A percentile compares a stretch with the other conserved stretches of the same genome.
Evolutionary conservation across 768 basidiomycete species (phyloP).

Genomic region (Mycena albidolilacea): DNA sequence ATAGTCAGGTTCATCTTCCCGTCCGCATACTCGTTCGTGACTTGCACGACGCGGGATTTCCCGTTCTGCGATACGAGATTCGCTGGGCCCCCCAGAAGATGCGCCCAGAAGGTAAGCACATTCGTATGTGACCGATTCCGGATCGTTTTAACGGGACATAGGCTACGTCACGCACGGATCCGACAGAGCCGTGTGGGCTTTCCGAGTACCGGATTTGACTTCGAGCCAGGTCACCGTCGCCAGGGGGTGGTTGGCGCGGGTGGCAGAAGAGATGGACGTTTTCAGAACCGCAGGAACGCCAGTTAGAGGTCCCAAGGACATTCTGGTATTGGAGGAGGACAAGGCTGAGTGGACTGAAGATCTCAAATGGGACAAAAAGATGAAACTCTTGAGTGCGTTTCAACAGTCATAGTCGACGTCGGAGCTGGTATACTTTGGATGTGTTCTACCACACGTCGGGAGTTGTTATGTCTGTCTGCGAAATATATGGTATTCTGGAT

Average conservation of each 20-base stretch:
- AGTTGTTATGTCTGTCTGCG: too few species aligned
- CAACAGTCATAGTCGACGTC: background rate
- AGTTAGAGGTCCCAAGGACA: conserved; percentile 51
- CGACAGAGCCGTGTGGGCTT: conserved; percentile 75
- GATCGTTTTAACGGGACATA: conserved; percentile 40
- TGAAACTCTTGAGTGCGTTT: conserved; percentile 52
- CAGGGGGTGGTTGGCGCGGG: conserved; percentile 67
- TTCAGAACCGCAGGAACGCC: conserved; percentile 54
- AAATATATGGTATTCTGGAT: too few species aligned
- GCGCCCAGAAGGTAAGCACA: conserved; percentile 63
- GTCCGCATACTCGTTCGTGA: conserved; percentile 75
- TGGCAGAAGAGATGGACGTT: conserved; percentile 60
- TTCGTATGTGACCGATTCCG: background rate
- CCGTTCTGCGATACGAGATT: conserved; percentile 78
- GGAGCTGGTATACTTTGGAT: too few species aligned
- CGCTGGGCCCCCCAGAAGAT: conserved; percentile 77
- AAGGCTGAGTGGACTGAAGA: conserved; percentile 71
- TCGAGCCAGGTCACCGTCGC: conserved; percentile 63
- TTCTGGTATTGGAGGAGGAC: conserved; percentile 62
- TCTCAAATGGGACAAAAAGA: conserved; percentile 65
- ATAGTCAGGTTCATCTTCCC: conserved; percentile 78
- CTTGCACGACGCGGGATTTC: conserved; percentile 68
- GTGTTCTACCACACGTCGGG: too few species aligned
- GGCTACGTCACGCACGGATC: conserved; percentile 81
- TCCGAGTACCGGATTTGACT: conserved; percentile 66